These are phyloP conservation scores for Oryza glaberrima DNA, from an alignment of 176 grass and related monocot species.

Conservation along the genomic window DNA sequence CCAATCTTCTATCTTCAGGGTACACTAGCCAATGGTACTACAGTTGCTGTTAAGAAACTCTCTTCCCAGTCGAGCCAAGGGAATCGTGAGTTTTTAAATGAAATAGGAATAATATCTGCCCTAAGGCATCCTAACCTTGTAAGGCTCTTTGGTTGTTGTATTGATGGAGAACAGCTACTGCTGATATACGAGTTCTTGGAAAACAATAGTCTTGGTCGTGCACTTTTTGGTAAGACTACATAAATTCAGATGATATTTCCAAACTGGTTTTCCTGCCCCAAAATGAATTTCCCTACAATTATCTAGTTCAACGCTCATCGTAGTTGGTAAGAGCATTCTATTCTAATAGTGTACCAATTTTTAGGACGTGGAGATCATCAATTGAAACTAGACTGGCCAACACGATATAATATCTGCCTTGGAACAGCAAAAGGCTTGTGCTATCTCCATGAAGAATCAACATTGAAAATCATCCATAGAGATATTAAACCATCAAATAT, in stretches of 20 bases:
- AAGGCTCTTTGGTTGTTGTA: conserved; percentile 87
- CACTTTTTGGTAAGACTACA: conserved; percentile 70
- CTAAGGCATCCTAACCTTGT: conserved; percentile 92
- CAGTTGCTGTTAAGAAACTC: conserved; percentile 82
- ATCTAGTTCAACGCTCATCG: conserved; percentile 6
- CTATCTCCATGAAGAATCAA: conserved; percentile 90
- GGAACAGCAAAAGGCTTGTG: conserved; percentile 75
- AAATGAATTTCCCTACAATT: not conserved
- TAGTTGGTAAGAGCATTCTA: not conserved
- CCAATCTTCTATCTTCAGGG: conserved; percentile 54
- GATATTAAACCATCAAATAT: conserved; percentile 94
- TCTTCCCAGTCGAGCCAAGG: conserved; percentile 86
- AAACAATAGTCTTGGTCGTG: conserved; percentile 89
- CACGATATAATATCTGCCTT: conserved; percentile 68
- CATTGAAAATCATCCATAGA: conserved; percentile 86
- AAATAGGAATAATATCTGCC: conserved; percentile 94
- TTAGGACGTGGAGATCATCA: conserved; percentile 58
- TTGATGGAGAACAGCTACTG: conserved; percentile 78
- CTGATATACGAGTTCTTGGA: conserved; percentile 91
- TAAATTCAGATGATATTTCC: conserved; percentile 7
- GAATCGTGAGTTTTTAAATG: conserved; percentile 90
- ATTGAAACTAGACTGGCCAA: conserved; percentile 72
- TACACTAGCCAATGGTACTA: conserved; percentile 65
- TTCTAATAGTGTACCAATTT: conserved; percentile 26
- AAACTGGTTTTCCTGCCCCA: not conserved